Conservation (phyloP, 768 basidiomycete genomes). For the Boletus tomentosulus region DNA sequence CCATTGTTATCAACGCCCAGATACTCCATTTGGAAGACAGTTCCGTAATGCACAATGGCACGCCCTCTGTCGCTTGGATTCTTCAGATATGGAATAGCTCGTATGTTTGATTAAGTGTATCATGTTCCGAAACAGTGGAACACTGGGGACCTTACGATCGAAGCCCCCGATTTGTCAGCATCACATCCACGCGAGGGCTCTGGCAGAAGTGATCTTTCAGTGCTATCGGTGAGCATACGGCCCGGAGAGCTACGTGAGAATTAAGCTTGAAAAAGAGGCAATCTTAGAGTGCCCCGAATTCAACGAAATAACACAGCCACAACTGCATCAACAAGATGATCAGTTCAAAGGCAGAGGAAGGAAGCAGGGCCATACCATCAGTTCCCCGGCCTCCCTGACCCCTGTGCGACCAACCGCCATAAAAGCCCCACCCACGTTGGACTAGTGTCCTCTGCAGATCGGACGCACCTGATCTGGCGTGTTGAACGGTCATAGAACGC, state of each 20-base stretch:
- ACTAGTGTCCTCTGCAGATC: neutral
- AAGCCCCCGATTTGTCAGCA: neutral
- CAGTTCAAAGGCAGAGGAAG: neutral
- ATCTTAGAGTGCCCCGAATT: neutral
- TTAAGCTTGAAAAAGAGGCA: neutral
- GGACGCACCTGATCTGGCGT: neutral
- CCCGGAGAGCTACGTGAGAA: neutral
- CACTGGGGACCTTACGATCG: too few relatives aligned
- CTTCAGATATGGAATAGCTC: neutral
- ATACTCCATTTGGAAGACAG: neutral
- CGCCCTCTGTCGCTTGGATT: neutral
- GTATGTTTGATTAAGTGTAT: neutral
- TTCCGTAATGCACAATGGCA: neutral
- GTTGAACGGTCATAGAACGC: neutral
- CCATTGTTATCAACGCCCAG: conserved; percentile 11
- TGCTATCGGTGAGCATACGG: neutral
- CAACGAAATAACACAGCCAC: neutral
- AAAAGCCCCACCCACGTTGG: neutral
- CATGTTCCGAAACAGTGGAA: neutral
- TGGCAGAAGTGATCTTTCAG: too few relatives aligned
- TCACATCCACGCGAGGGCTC: neutral
- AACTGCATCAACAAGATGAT: neutral
- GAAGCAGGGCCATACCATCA: neutral
- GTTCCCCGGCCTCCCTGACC: neutral
- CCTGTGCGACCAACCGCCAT: conserved; percentile 2